A percentile compares a stretch with the other conserved stretches of the same genome.
phyloP scores from a whole-genome alignment of 129 eudicot genomes.

The Flaveria linearis region DNA sequence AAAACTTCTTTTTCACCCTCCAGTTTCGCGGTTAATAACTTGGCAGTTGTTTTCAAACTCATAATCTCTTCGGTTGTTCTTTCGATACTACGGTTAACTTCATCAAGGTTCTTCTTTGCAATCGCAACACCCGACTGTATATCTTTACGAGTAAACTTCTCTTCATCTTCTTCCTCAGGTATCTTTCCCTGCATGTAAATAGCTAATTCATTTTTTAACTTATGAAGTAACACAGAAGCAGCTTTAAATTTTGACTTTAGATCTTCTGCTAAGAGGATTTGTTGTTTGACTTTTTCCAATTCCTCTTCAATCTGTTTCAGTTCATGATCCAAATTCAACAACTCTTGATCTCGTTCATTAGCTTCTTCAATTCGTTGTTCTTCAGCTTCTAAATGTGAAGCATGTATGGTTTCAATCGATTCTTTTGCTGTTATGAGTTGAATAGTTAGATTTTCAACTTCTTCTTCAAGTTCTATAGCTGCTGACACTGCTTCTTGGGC shows the following conservation, averaged over 20 bases:
- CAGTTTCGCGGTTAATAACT: slow-evolving; percentile 55
- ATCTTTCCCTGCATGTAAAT: slow-evolving; percentile 77
- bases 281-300: slow-evolving; percentile 50
- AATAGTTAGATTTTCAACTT: slow-evolving; percentile 78
- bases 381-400: slow-evolving; percentile 86
- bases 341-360: slow-evolving; percentile 63
- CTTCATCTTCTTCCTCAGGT: slow-evolving; percentile 35
- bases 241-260: slow-evolving; percentile 59
- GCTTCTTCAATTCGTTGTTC: slow-evolving; percentile 70
- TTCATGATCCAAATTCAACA: slow-evolving; percentile 56
- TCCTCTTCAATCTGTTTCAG: slow-evolving; percentile 69
- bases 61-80: slow-evolving; percentile 63
- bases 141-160: slow-evolving; percentile 45
- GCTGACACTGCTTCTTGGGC: slow-evolving; percentile 64
- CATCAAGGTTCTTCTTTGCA: slow-evolving; percentile 75
- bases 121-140: slow-evolving; percentile 44
- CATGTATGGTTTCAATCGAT: slow-evolving; percentile 72
- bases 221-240: slow-evolving; percentile 56
- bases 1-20: slow-evolving; percentile 68
- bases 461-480: slow-evolving; percentile 67
- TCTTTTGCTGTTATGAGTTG: slow-evolving; percentile 82
- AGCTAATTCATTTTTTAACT: slow-evolving; percentile 68
- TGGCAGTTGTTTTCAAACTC: slow-evolving; percentile 59
- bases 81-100: slow-evolving; percentile 58
- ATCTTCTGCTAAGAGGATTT: slow-evolving; percentile 52